Percentiles rank a stretch among this genome's conserved stretches.
Evolutionary conservation across 179 eudicot species (phyloP).

Genomic region (Camellia oleifera): DNA sequence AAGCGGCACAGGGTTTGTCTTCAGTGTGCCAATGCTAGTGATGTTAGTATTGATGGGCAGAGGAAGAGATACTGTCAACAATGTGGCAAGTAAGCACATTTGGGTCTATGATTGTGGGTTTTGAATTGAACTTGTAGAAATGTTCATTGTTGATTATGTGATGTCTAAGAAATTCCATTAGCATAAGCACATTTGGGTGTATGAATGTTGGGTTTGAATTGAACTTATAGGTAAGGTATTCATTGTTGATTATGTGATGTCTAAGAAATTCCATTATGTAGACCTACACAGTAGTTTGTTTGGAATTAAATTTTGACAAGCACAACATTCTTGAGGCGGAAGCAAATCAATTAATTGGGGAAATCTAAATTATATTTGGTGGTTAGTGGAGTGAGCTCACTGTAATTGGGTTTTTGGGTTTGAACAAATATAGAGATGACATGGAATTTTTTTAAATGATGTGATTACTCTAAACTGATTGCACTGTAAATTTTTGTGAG

Average conservation of each 20-base stretch:
- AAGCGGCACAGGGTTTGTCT: slow-evolving; percentile 80
- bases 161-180: neutral
- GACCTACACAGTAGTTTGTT: too few relatives aligned
- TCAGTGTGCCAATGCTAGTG: slow-evolving; percentile 63
- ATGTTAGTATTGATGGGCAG: slow-evolving; percentile 63
- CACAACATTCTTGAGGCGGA: too few relatives aligned
- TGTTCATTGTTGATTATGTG: neutral
- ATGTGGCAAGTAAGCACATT: slow-evolving; percentile 84
- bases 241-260: neutral
- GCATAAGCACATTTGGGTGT: slow-evolving; percentile 28
- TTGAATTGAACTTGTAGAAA: neutral
- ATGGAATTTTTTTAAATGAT: too few relatives aligned
- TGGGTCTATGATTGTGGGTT: neutral
- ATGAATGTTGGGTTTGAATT: neutral
- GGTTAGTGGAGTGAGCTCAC: too few relatives aligned
- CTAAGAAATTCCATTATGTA: neutral
- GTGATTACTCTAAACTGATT: too few relatives aligned
- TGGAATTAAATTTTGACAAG: too few relatives aligned
- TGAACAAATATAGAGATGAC: too few relatives aligned
- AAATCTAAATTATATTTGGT: too few relatives aligned
- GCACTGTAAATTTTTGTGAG: too few relatives aligned
- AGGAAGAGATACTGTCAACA: slow-evolving; percentile 90
- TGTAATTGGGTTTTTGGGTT: too few relatives aligned
- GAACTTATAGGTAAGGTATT: neutral
- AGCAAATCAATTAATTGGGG: too few relatives aligned